Evolutionary conservation across 1,139 yeast species (phyloP).

Genomic region (Magnusiomyces clavatus): DNA sequence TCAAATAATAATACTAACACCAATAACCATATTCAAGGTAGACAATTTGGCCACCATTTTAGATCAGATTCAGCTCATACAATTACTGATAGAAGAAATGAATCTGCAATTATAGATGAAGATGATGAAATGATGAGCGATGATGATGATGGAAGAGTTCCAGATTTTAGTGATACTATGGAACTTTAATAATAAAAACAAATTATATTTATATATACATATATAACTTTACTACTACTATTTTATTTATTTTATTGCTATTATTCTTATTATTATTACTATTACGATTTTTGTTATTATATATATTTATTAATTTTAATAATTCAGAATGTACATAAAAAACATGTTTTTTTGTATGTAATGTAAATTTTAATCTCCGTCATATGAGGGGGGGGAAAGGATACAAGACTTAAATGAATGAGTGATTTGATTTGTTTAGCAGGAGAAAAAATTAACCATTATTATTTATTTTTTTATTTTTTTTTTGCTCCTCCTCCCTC

Average conservation of each 20-base stretch:
- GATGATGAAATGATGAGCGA: slow-evolving; percentile 25
- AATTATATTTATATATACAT: background rate
- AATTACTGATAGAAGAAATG: background rate
- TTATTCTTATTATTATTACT: no score
- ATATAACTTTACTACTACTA: background rate
- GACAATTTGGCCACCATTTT: slow-evolving; percentile 5
- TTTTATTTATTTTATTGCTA: background rate
- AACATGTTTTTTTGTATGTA: no score
- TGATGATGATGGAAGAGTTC: slow-evolving; percentile 38
- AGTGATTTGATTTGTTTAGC: no score
- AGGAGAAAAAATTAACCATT: no score
- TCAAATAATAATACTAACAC: background rate
- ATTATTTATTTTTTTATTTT: no score
- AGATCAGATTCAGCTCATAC: slow-evolving; percentile 4
- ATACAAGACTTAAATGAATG: no score
- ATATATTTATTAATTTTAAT: background rate
- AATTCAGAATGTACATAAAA: background rate
- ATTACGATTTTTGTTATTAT: background rate
- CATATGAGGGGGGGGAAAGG: no score
- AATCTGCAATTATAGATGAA: slow-evolving; percentile 21
- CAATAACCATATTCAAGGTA: background rate
- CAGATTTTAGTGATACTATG: slow-evolving; percentile 66
- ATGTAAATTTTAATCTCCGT: no score
- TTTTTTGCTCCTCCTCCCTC: no score
- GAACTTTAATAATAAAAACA: slow-evolving; percentile 37